Evolutionary conservation across 2,329 filamentous ascomycete species (phyloP).

Genomic region (Aspergillus tanneri): DNA sequence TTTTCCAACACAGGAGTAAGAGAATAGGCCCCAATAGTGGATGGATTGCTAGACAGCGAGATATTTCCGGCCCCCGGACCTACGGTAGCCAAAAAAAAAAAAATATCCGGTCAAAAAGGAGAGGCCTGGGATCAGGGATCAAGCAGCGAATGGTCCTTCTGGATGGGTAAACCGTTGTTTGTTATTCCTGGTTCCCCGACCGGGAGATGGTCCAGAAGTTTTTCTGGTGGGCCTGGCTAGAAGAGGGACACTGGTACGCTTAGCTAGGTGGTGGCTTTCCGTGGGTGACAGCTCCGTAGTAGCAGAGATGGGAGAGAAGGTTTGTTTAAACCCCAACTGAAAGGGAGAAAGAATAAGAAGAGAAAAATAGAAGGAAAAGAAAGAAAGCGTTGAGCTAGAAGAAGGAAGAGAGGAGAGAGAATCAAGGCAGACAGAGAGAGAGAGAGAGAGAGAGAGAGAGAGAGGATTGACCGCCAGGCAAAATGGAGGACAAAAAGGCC

Average conservation of each 20-base stretch:
- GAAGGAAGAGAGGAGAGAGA: constrained; percentile 13
- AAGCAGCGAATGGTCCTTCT: constrained; percentile 5
- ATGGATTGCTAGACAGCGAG: constrained; percentile 7
- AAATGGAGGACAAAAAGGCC: constrained; percentile 10
- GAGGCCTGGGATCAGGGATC: constrained; percentile 6
- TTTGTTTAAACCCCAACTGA: neutral
- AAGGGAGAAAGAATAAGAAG: neutral
- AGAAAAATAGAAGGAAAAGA: constrained; percentile 1
- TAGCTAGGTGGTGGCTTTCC: neutral
- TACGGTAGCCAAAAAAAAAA: constrained; percentile 1
- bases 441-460: constrained; percentile 1
- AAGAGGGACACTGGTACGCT: neutral
- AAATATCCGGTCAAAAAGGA: neutral
- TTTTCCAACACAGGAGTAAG: constrained; percentile 6
- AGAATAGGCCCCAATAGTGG: constrained; percentile 2
- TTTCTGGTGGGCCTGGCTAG: constrained; percentile 7
- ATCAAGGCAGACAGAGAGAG: constrained; percentile 8
- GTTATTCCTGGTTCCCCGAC: constrained; percentile 5
- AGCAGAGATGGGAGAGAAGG: neutral
- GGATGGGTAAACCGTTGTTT: neutral
- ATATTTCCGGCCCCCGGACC: constrained; percentile 5
- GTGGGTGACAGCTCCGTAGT: neutral
- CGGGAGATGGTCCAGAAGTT: constrained; percentile 9
- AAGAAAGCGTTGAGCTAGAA: constrained; percentile 7
- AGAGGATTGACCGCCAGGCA: constrained; percentile 16